Evolutionary conservation across 352 stramenopile genomes (phyloP).

Genomic region (Globisporangium viniferum): DNA sequence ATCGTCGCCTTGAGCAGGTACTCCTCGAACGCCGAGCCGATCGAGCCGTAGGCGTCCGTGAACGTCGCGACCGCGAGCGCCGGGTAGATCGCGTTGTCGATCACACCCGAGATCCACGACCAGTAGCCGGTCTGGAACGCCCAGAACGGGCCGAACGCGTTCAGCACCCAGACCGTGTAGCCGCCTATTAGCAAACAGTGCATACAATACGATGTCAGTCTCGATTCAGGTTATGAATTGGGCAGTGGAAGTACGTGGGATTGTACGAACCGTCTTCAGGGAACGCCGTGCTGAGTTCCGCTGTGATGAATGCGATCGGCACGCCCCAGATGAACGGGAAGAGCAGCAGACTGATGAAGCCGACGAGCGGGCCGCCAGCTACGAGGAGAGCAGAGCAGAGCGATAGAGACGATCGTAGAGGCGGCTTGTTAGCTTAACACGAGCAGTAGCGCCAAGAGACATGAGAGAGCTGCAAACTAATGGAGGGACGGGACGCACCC

Average conservation of each 20-base stretch:
- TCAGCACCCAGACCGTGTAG: conserved; percentile 90
- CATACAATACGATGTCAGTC: background rate
- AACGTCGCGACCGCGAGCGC: conserved; percentile 55
- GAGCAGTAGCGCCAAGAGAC: background rate
- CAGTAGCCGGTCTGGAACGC: conserved; percentile 79
- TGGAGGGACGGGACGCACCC: conserved; percentile 16
- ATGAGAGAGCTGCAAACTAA: background rate
- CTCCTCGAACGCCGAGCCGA: conserved; percentile 26
- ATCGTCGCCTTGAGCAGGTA: conserved; percentile 48
- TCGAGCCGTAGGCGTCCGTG: conserved; percentile 32
- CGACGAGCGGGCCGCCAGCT: conserved; percentile 57
- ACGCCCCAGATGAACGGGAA: conserved; percentile 90
- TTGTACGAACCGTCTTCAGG: conserved; percentile 57
- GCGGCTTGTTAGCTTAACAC: background rate
- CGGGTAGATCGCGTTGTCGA: conserved; percentile 93
- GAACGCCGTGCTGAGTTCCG: conserved; percentile 89
- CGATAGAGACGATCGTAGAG: background rate
- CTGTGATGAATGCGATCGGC: conserved; percentile 90
- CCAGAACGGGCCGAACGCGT: conserved; percentile 89
- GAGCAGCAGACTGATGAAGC: conserved; percentile 84
- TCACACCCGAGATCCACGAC: conserved; percentile 87
- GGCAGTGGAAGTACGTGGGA: background rate
- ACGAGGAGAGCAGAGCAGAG: background rate
- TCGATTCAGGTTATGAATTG: background rate
- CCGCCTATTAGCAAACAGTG: conserved; percentile 23